Evolutionary conservation across 2,329 filamentous ascomycete species (phyloP), one percentile per base, ranked within the genome.

Genomic region (Botrytis deweyae): DNA sequence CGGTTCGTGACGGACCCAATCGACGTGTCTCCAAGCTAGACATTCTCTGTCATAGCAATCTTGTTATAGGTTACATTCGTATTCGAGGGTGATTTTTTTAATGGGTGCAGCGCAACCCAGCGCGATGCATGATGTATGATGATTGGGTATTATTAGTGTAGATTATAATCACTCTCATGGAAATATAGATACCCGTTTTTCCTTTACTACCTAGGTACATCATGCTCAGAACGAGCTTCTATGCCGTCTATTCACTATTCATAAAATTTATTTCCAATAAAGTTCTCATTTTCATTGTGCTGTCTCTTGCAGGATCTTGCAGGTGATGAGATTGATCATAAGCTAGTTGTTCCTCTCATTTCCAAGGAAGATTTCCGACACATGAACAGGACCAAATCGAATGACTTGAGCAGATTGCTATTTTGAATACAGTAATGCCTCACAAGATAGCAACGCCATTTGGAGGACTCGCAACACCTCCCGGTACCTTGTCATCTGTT

Each of bases 361-460:
- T 18, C 6, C 9, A 44, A 44, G 40, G n/a, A 44, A 4, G 18
- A 12, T 4, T 18, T 20, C 25, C 38, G 25, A 44, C 18, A n/a
- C 16, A 12, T 29, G 38, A 55, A 63, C 22, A 20, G 6, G 36
- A 18, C 38, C 25, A 42, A 63, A 44, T 29, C 14, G 25, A 64
- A 64, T 64, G 40, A 44, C 18, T 20, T 29, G 4, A 44, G 25
- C 10, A n/a, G n/a, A 1, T 33, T 44, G 25, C 29, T 14, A 29
- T 22, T 33, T 46, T 6, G 5, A 33, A 22, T 33, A 10, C 10
- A 33, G 18, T 46, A 33, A 46, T 9, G 9, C 20, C 46, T 70
- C 65, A 78, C n/a, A 80, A 72, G 58, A 80, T 79, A 0, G 78
- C 78, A 42, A 80, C 74, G 1, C 84, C 77, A 75, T 80, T 79